phyloP scores from a whole-genome alignment of 2,329 filamentous ascomycete species.

The Colletotrichum tropicale region DNA sequence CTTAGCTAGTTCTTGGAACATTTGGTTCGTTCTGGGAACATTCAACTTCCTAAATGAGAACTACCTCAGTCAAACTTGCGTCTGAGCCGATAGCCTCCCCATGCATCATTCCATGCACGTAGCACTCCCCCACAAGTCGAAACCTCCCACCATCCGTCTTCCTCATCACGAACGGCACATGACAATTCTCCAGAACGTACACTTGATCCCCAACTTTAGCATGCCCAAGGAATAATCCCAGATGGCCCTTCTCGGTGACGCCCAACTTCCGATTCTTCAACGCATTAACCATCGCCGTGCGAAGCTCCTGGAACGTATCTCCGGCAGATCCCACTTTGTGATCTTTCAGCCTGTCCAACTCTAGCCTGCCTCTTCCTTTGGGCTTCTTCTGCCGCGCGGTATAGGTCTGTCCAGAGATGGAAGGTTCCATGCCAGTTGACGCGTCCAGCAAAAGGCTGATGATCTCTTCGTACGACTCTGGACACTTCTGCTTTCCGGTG shows the following conservation, averaged over 20 bases:
- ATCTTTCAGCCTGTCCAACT: background rate
- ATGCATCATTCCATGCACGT: constrained; percentile 40
- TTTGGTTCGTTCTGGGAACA: background rate
- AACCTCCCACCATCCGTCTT: background rate
- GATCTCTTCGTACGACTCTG: background rate
- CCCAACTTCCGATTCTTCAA: background rate
- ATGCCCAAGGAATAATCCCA: background rate
- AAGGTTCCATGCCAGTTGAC: background rate
- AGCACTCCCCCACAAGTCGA: constrained; percentile 38
- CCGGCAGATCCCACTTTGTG: background rate
- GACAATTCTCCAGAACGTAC: constrained; percentile 23
- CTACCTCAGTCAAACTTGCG: background rate
- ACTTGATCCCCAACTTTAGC: constrained; percentile 22
- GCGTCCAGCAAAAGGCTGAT: constrained; percentile 1
- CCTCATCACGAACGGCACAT: constrained; percentile 24
- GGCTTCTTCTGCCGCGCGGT: background rate
- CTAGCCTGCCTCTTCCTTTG: background rate
- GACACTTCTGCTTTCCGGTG: background rate
- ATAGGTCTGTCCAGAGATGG: background rate
- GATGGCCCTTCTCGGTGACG: background rate
- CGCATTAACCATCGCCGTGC: background rate
- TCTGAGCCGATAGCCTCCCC: constrained; percentile 30
- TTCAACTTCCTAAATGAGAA: background rate
- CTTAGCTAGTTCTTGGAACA: background rate
- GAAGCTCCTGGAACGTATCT: background rate